Base-by-base conservation (phyloP, 2,329 filamentous ascomycete genomes). In the Trichoderma gracile region DNA sequence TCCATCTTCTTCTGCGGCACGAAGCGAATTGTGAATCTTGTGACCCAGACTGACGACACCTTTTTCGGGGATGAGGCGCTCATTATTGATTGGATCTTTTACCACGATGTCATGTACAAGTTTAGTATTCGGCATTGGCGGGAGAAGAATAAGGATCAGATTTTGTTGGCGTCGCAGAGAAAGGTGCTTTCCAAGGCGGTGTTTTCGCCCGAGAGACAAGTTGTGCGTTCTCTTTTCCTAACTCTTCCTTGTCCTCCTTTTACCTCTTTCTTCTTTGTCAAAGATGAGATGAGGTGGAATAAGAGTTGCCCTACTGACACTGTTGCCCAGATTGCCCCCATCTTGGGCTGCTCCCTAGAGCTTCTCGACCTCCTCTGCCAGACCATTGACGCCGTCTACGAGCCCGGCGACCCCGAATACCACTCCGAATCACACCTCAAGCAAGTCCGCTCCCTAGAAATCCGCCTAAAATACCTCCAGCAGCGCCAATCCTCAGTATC, bases 101-200 rank as follows among this genome's bases (percentile, higher is more conserved):
- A 66, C 6, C 60, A 66, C 46, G 60, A 66, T 12, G 54, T 54
- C 30, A 63, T 66, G 64, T 66, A 64, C 40, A 66, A 66, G 60
- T 66, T 64, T 49, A 64, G 64, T 19, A 64, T 66, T n/a, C 53
- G 55, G 4, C 60, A 66, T 30, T 64, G 60, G 64, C 27, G 23
- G 6, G 38, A 57, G 17, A 62, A 45, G 21, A 57, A 56, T 9
- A 14, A 15, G 10, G 52, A 65, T 6, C 57, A 63, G 64, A 63
- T 56, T 3, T 33, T 38, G 25, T 12, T 63, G 23, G 57, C 59
- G 23, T 45, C 23, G 3, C 58, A 63, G 27, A 40, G 27, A 45
- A 62, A 55, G 12, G 50, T 56, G 21, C 46, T 65, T 14, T 65
- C 63, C 15, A 65, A 65, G 43, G 63, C 63, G 2, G 49, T 63